Evolutionary conservation across 306 rosid genomes (phyloP), one percentile per base, ranked within the genome.

Genomic region (Bauhinia variegata): DNA sequence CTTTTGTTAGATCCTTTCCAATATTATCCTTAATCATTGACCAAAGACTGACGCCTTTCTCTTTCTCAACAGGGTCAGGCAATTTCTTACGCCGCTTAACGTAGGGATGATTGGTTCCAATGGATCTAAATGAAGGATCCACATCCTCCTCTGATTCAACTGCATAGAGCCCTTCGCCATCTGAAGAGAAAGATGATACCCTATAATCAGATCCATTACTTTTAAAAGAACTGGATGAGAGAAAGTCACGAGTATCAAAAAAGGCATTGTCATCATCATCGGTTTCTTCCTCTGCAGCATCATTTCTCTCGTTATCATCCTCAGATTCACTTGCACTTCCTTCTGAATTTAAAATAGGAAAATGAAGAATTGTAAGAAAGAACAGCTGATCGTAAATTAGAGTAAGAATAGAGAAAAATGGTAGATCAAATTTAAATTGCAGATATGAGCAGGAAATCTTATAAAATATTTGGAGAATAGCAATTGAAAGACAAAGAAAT

Each of bases 41-140:
- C 99, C 99, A 95, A 63, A 95, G 99, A 79, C 99, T 90, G 39
- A 95, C 99, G 73, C 97, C 81, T 82, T 88, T 95, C 85, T 95
- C 99, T 75, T 80, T 95, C 71, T 91, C 99, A 60, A 83, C 84
- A 68, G 99, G 99, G 52, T 95, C 96, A 14, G 99, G 99, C 84
- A 95, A 88, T 75, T 95, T 88, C 83, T 85, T 95, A 43, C 99
- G 97, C 51, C 97, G 84, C 84, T 91, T 95, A 63, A 95, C 79
- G 54, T 54, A 36, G 49, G 88, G 85, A 80, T 80, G 80, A 70
- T 74, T 87, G 56, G 71, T 51, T 76, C 90, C 95, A 71, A 83
- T 79, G 63, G 83, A 60, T 79, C 83, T 79, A 64, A 83, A 76
- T 6, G 95, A 68, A 60, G 91, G 87, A 80, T 91, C 92, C 47